phyloP scores from a whole-genome alignment of 2,329 filamentous ascomycete species.

The Volutella citrinella region DNA sequence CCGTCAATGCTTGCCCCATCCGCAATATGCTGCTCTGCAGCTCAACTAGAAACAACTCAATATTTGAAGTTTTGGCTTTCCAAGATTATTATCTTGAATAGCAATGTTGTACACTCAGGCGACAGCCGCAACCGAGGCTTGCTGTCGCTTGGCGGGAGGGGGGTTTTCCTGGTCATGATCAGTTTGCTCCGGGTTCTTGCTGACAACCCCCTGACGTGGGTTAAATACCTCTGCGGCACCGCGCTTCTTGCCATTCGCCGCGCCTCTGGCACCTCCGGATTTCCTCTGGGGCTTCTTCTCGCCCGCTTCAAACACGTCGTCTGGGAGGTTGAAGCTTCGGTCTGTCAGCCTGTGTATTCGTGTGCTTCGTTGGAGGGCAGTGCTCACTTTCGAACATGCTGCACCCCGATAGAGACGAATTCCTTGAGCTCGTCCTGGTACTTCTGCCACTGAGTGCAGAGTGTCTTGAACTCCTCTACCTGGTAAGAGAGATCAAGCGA shows the following conservation, averaged over 20 bases:
- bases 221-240: conserved; percentile 44
- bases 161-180: conserved; percentile 33
- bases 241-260: conserved; percentile 45
- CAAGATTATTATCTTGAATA: no score
- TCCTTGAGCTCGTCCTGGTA: conserved; percentile 70
- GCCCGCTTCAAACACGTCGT: conserved; percentile 81
- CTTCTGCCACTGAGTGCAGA: conserved; percentile 72
- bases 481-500: conserved; percentile 76
- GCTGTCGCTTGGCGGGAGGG: conserved; percentile 40
- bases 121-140: conserved; percentile 39
- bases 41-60: conserved; percentile 8
- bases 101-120: conserved; percentile 28
- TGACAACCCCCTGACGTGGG: conserved; percentile 15
- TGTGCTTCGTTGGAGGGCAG: no score
- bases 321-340: conserved; percentile 78
- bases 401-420: conserved; percentile 65
- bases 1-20: conserved; percentile 14
- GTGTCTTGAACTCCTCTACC: conserved; percentile 82
- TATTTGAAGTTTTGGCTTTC: conserved; percentile 11
- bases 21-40: conserved; percentile 8
- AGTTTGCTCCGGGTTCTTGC: conserved; percentile 20
- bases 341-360: conserved; percentile 12
- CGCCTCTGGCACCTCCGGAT: conserved; percentile 35
- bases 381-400: conserved; percentile 81
- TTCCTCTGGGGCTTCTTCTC: conserved; percentile 70